phyloP scores from a whole-genome alignment of 2,329 filamentous ascomycete species.

The Clarireedia paspali region DNA sequence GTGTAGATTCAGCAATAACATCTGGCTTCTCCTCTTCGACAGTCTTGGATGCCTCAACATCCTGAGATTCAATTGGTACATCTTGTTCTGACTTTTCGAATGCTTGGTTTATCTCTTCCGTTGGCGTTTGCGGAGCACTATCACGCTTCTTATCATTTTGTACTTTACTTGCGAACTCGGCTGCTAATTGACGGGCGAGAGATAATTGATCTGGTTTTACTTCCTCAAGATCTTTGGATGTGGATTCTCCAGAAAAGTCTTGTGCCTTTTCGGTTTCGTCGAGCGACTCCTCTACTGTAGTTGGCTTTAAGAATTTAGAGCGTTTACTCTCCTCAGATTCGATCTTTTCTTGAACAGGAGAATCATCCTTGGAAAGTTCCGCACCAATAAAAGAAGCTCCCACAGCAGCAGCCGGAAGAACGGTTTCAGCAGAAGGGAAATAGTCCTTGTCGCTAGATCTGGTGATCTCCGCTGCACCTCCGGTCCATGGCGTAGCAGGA shows the following conservation, averaged over 20 bases:
- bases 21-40: conserved; percentile 5
- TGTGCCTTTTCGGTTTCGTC: background rate
- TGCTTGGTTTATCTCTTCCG: background rate
- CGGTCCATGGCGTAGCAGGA: conserved; percentile 15
- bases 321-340: conserved; percentile 9
- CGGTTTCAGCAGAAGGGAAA: conserved; percentile 10
- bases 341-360: conserved; percentile 3
- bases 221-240: background rate
- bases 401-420: conserved; percentile 12
- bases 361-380: conserved; percentile 5
- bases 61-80: background rate
- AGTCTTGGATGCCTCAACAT: background rate
- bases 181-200: conserved; percentile 15
- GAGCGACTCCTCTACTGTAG: too few species aligned
- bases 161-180: conserved; percentile 18
- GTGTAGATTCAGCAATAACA: conserved; percentile 17
- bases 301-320: too few species aligned
- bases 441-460: conserved; percentile 6
- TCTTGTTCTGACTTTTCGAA: background rate
- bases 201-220: conserved; percentile 11
- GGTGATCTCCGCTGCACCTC: background rate
- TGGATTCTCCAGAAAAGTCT: background rate
- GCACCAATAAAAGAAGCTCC: conserved; percentile 12
- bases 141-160: conserved; percentile 20
- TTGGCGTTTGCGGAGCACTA: background rate